These are phyloP conservation scores for Echinochloa phyllopogon DNA, from an alignment of 176 grass and related monocot genomes.

Conservation along the genomic window DNA sequence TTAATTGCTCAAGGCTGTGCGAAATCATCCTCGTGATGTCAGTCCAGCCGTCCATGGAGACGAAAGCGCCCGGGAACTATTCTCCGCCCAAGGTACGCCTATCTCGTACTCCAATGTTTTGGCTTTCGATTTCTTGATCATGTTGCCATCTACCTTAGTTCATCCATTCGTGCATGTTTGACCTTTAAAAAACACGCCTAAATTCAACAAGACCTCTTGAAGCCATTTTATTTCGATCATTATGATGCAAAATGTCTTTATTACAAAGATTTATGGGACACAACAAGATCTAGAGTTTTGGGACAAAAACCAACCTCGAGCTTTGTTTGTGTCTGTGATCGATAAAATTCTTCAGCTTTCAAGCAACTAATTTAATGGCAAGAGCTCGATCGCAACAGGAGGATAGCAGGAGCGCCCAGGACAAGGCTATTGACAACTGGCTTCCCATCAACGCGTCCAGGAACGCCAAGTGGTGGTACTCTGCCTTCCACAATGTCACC, in stretches of 20 bases:
- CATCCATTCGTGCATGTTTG: background rate
- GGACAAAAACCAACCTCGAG: background rate
- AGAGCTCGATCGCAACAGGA: background rate
- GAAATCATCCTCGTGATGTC: background rate
- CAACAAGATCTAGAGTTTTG: background rate
- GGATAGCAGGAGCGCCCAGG: background rate
- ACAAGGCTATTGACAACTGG: conserved; percentile 66
- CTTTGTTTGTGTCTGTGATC: background rate
- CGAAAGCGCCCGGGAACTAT: background rate
- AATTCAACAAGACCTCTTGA: too few species aligned
- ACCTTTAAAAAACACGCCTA: background rate
- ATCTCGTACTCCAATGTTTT: background rate
- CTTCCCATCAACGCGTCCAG: conserved; percentile 77
- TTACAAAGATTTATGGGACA: background rate
- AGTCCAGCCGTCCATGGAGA: background rate
- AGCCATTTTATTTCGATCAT: too few species aligned
- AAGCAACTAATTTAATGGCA: conserved; percentile 2
- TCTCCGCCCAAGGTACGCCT: background rate
- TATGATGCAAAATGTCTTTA: too few species aligned
- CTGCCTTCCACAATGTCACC: conserved; percentile 92
- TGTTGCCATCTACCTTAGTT: background rate
- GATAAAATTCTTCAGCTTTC: background rate
- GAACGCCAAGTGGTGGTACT: conserved; percentile 95
- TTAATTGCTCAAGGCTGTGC: background rate
- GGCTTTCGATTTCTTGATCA: background rate